Evolutionary conservation across 2,329 filamentous ascomycete species (phyloP).

Genomic region (Fusarium torreyae): DNA sequence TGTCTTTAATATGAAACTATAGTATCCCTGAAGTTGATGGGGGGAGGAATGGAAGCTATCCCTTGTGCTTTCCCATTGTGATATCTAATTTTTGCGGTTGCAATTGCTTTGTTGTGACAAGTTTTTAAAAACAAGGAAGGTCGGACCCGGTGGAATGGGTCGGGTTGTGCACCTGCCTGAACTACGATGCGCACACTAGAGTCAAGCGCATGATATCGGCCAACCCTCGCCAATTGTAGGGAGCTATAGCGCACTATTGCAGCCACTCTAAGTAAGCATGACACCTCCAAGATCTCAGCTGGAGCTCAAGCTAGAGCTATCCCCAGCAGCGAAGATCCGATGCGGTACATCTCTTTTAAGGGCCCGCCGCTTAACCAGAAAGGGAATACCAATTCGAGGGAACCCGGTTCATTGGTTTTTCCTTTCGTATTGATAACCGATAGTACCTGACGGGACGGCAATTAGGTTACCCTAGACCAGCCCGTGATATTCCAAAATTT

Average conservation of each 20-base stretch:
- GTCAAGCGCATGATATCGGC: neutral
- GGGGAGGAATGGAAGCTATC: constrained; percentile 19
- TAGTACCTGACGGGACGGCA: constrained; percentile 25
- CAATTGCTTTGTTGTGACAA: constrained; percentile 11
- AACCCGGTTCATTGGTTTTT: constrained; percentile 17
- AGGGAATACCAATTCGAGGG: constrained; percentile 4
- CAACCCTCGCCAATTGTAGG: constrained; percentile 2
- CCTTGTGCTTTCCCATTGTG: constrained; percentile 19
- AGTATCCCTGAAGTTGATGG: constrained; percentile 27
- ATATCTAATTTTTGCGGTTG: constrained; percentile 18
- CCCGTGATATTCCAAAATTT: constrained; percentile 22
- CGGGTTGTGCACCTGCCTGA: constrained; percentile 27
- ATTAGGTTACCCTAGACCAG: constrained; percentile 38
- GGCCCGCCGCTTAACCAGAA: constrained; percentile 38
- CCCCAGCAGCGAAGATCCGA: constrained; percentile 32
- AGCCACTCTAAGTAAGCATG: constrained; percentile 34
- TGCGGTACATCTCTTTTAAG: constrained; percentile 32
- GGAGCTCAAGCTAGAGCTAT: constrained; percentile 10
- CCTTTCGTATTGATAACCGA: constrained; percentile 16
- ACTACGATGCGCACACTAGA: constrained; percentile 19
- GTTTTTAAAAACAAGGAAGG: constrained; percentile 27
- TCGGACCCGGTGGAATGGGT: constrained; percentile 32
- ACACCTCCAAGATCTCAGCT: constrained; percentile 34
- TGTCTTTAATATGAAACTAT: constrained; percentile 40
- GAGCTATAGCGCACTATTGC: constrained; percentile 19